Conservation (phyloP, 345 rosid species). For the Leavenworthia alabamica region DNA sequence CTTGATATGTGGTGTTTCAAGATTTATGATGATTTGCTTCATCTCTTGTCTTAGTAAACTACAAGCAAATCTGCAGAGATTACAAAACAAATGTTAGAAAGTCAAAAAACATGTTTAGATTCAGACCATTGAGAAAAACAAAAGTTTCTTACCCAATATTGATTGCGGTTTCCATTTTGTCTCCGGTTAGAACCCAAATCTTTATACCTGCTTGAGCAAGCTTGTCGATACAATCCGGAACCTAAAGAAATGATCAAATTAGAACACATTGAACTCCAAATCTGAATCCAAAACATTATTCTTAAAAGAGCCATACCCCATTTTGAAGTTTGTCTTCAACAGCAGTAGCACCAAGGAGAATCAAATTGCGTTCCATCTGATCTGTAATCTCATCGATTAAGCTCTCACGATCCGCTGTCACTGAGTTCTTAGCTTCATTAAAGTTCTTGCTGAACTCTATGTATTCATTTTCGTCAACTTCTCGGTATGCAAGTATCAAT, state of each 20-base stretch:
- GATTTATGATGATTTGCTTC: slow-evolving; percentile 77
- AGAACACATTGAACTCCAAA: not conserved
- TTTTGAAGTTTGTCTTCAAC: slow-evolving; percentile 96
- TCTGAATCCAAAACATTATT: not conserved
- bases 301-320: slow-evolving; percentile 55
- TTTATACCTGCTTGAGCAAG: slow-evolving; percentile 97
- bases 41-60: slow-evolving; percentile 94
- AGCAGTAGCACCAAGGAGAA: slow-evolving; percentile 92
- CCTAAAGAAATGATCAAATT: slow-evolving; percentile 38
- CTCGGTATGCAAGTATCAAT: slow-evolving; percentile 86
- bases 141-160: slow-evolving; percentile 64
- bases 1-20: slow-evolving; percentile 59
- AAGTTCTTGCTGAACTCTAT: slow-evolving; percentile 54
- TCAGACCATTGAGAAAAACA: not conserved
- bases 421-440: slow-evolving; percentile 58
- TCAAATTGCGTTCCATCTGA: slow-evolving; percentile 61
- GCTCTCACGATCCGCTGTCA: slow-evolving; percentile 61
- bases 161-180: slow-evolving; percentile 97
- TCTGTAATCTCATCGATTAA: slow-evolving; percentile 63
- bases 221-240: slow-evolving; percentile 95
- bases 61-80: slow-evolving; percentile 73
- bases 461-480: slow-evolving; percentile 67
- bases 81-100: not conserved
- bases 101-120: not conserved
- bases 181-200: slow-evolving; percentile 95